Evolutionary conservation across 192 early-diverging fungal genomes (phyloP), one percentile per base, ranked within the genome.

Genomic region (Radiomyces spectabilis): DNA sequence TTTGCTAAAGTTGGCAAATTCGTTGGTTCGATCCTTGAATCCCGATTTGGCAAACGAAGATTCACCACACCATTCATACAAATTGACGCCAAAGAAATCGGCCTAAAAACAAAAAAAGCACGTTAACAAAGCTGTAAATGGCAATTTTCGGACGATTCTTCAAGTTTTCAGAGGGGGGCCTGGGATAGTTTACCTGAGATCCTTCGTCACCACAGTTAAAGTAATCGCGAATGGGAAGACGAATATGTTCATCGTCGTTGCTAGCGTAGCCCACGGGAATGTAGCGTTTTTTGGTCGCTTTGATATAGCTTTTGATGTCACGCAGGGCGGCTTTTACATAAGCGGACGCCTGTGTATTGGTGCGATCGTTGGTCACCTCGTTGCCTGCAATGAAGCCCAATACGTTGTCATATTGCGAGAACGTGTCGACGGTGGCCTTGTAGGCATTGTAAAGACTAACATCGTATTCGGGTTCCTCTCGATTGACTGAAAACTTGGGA

Each of bases 21-120:
- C 80, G 25, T 71, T 68, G 9, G 80, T 76, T n/a, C 84, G 74
- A 21, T 76, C 57, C 5, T 59, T 63, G 51, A 82, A 88, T 10
- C 86, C 86, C 5, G 84, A 86, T 8, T 75, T 61, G 40, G 68
- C 31, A 51, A 77, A 88, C 3, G 66, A 79, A 6, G 73, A 50
- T 19, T 53, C 60, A 18, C 84, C 84, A 55, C 86, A 88, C 86
- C 86, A 88, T 64, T 77, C 73, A 65, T 88, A 88, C n/a, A 84
- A 47, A 61, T 88, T 88, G 51, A 85, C 61, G 13, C 83, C 86
- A 52, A 72, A 84, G 57, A 86, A 88, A 38, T 88, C 84, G 12
- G 74, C 82, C 24, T 72, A 75, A 16, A 16, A 24, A 26, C 10
- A 27, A n/a, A 1, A 34, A 12, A n/a, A n/a, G n/a, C n/a, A 12